Evolutionary conservation across 1,139 yeast species (phyloP).

Genomic region (Zygosaccharomyces pseudobailii): DNA sequence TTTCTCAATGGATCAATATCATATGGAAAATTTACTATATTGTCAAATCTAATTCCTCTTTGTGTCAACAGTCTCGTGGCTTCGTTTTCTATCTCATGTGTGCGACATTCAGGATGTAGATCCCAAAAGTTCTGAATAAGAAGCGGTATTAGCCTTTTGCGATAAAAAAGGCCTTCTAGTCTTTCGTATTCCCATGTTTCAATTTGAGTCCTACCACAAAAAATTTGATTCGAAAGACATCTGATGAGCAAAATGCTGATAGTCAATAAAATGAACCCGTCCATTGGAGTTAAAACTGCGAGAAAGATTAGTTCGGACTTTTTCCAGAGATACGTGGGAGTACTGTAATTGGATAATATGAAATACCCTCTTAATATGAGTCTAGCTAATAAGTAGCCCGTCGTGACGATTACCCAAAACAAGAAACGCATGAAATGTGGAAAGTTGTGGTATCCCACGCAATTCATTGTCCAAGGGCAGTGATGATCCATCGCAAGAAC

Average conservation of each 20-base stretch:
- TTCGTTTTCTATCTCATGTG: constrained; percentile 10
- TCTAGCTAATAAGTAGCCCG: constrained; percentile 46
- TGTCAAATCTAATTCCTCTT: constrained; percentile 29
- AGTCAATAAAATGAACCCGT: constrained; percentile 54
- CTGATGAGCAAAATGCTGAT: constrained; percentile 57
- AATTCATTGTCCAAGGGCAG: constrained; percentile 82
- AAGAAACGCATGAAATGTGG: constrained; percentile 83
- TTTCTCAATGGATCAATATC: constrained; percentile 64
- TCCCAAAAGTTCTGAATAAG: constrained; percentile 23
- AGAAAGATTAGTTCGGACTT: constrained; percentile 53
- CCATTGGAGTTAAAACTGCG: constrained; percentile 51
- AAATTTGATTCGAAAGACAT: constrained; percentile 50
- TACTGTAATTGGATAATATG: constrained; percentile 49
- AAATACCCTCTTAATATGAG: constrained; percentile 40
- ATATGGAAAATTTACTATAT: constrained; percentile 68
- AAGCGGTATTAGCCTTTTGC: constrained; percentile 22
- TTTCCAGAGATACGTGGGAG: constrained; percentile 58
- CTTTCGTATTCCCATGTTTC: constrained; percentile 92
- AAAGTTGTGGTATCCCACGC: constrained; percentile 73
- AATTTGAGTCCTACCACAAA: constrained; percentile 82
- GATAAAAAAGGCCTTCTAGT: constrained; percentile 43
- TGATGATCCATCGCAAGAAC: constrained; percentile 83
- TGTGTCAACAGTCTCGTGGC: constrained; percentile 13
- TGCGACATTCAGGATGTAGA: constrained; percentile 17
- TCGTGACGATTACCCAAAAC: constrained; percentile 57